These are phyloP conservation scores for Pythium rishiriense DNA, from an alignment of 352 stramenopile genomes.

Conservation along the genomic window DNA sequence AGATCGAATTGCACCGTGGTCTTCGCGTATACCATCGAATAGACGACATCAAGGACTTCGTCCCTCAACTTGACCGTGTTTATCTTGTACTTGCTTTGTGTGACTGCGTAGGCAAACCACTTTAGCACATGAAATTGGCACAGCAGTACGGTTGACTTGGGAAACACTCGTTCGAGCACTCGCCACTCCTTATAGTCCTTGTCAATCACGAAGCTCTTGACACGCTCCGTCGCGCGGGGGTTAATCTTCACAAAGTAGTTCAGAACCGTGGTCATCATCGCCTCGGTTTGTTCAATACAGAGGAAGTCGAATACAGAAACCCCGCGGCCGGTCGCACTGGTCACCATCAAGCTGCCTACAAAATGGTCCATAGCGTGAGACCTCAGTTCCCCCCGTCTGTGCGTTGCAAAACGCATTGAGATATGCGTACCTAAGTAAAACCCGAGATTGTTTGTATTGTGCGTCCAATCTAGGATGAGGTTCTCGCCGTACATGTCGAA, in stretches of 20 bases:
- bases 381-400: no score
- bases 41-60: background rate
- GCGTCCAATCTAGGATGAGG: constrained; percentile 27
- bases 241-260: no score
- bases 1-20: constrained; percentile 7
- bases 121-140: constrained; percentile 27
- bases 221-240: no score
- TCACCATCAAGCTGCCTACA: no score
- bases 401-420: no score
- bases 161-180: constrained; percentile 11
- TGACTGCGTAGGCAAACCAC: constrained; percentile 1
- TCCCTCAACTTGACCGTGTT: background rate
- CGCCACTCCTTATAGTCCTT: constrained; percentile 31
- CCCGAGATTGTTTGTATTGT: constrained; percentile 26
- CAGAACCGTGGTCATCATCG: no score
- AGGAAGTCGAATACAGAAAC: no score
- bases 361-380: no score
- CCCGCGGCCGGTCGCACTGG: no score
- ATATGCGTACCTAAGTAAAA: constrained; percentile 9
- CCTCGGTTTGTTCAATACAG: no score
- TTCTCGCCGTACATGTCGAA: constrained; percentile 19
- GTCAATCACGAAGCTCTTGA: no score
- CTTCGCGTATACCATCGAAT: constrained; percentile 9
- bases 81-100: background rate
- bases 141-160: constrained; percentile 5